phyloP scores from a whole-genome alignment of 345 rosid species.

The Euphorbia pulcherrima region DNA sequence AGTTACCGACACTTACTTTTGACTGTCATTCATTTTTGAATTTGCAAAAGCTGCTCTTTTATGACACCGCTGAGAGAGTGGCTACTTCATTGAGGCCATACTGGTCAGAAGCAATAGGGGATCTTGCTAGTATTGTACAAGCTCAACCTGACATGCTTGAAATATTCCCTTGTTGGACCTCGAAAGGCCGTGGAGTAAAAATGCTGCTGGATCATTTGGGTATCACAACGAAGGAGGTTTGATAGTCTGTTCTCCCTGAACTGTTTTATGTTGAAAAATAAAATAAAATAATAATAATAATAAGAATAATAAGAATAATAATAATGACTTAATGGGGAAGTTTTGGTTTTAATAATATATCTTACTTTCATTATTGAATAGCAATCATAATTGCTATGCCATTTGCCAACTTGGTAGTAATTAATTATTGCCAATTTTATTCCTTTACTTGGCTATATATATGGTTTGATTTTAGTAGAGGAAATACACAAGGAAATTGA shows the following conservation, averaged over 20 bases:
- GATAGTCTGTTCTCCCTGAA: neutral
- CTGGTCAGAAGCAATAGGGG: conserved; percentile 77
- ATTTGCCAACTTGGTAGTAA: too few species aligned
- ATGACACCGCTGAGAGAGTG: conserved; percentile 72
- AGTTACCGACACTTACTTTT: neutral
- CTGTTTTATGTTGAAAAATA: neutral
- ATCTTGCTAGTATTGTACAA: conserved; percentile 65
- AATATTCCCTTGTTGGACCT: conserved; percentile 75
- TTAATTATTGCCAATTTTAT: too few species aligned
- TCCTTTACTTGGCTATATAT: too few species aligned
- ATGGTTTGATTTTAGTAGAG: too few species aligned
- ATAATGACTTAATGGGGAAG: too few species aligned
- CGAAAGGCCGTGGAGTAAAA: conserved; percentile 77
- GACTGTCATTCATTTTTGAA: conserved; percentile 7
- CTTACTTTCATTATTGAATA: too few species aligned
- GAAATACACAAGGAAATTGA: too few species aligned
- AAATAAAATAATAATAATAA: too few species aligned
- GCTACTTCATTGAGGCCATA: conserved; percentile 59
- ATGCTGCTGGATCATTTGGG: conserved; percentile 80
- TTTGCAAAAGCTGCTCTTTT: conserved; percentile 67
- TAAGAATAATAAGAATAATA: too few species aligned
- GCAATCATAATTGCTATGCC: too few species aligned
- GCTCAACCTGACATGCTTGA: conserved; percentile 87
- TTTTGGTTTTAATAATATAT: too few species aligned
- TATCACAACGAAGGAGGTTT: conserved; percentile 61